Evolutionary conservation across 1,284 basidiomycete genomes (phyloP).

Genomic region (Agroathelia rolfsii): DNA sequence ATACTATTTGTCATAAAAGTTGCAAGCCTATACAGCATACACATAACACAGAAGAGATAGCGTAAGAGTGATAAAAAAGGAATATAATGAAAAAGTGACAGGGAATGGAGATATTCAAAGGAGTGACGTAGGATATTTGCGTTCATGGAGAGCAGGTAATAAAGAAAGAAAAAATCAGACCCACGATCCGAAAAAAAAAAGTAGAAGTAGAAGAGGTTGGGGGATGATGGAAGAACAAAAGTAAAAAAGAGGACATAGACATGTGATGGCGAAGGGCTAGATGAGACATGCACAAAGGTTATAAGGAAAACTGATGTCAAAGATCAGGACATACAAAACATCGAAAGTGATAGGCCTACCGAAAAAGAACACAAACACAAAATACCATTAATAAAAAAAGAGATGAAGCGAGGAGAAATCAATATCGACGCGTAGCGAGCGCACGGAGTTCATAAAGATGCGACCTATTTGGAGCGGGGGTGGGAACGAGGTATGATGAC

Average conservation of each 20-base stretch:
- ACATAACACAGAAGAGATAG: conserved; percentile 5
- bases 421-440: conserved; percentile 72
- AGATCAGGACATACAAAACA: no score
- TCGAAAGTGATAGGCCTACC: no score
- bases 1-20: no score
- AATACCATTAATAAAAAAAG: conserved; percentile 8
- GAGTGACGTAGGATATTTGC: conserved; percentile 15
- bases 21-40: conserved; percentile 2
- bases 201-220: conserved; percentile 10
- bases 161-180: conserved; percentile 11
- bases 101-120: conserved; percentile 9
- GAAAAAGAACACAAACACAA: conserved; percentile 7
- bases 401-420: conserved; percentile 16
- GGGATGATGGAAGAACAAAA: conserved; percentile 6
- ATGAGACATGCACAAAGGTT: no score
- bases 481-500: conserved; percentile 35
- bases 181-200: conserved; percentile 14
- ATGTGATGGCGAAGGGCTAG: background rate
- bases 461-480: conserved; percentile 42
- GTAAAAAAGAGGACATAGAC: conserved; percentile 4
- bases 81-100: conserved; percentile 11
- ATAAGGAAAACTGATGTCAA: no score
- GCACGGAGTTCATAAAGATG: conserved; percentile 72
- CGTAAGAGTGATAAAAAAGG: conserved; percentile 11
- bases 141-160: conserved; percentile 13